Conservation (phyloP, 305 asterid species). For the Petunia hybrid region DNA sequence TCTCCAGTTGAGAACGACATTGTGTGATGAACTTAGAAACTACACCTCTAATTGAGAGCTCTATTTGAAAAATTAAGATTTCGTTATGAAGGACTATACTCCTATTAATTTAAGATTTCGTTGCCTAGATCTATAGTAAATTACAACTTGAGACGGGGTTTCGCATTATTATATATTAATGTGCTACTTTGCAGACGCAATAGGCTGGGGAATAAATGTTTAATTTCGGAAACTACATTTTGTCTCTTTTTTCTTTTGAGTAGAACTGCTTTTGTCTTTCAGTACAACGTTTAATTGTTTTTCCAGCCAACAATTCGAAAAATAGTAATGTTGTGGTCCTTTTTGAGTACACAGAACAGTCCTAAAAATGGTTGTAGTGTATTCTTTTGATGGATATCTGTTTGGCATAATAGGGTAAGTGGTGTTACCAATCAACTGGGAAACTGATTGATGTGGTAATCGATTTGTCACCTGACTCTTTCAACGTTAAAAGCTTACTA, state of each 20-base stretch:
- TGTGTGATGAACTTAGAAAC: no score
- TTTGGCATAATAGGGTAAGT: slow-evolving; percentile 4
- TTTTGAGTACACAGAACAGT: neutral
- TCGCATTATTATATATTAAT: no score
- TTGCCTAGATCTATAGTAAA: no score
- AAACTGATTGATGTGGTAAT: slow-evolving; percentile 29
- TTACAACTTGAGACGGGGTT: no score
- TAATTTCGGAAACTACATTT: slow-evolving; percentile 9
- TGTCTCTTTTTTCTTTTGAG: slow-evolving; percentile 2
- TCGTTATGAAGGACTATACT: no score
- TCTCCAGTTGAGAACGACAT: no score
- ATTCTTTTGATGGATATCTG: neutral
- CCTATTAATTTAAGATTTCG: no score
- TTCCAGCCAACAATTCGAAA: slow-evolving; percentile 9
- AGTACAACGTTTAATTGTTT: neutral
- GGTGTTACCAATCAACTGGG: slow-evolving; percentile 1
- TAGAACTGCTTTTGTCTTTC: slow-evolving; percentile 20
- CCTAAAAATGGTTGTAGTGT: slow-evolving; percentile 12
- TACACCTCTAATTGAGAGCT: no score
- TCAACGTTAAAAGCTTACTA: neutral
- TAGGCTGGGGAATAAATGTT: neutral
- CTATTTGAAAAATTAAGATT: no score
- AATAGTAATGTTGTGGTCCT: slow-evolving; percentile 28
- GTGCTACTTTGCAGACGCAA: no score
- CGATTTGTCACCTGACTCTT: neutral